These are phyloP conservation scores for Nicotiana rustica DNA, from an alignment of 305 asterid genomes.

Conservation along the genomic window DNA sequence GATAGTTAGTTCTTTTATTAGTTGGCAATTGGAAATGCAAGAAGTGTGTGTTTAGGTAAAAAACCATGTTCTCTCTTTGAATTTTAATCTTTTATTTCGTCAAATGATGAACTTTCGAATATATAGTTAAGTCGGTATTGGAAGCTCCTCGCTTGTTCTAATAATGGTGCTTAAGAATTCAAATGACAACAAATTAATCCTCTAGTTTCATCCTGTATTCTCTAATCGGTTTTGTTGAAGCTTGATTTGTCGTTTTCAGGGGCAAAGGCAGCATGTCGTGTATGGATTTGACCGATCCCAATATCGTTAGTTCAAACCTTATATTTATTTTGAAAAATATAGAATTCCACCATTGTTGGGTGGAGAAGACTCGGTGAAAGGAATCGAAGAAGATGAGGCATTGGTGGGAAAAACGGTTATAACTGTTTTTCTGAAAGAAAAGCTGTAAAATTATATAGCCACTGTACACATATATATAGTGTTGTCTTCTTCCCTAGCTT, in stretches of 20 bases:
- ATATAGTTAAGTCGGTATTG: neutral
- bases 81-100: neutral
- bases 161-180: neutral
- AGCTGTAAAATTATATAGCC: too few species aligned
- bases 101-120: neutral
- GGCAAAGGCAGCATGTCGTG: too few species aligned
- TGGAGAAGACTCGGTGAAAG: too few species aligned
- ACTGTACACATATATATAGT: too few species aligned
- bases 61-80: neutral
- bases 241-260: neutral
- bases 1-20: neutral
- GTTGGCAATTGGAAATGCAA: neutral
- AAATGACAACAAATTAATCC: neutral
- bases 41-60: neutral
- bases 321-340: too few species aligned
- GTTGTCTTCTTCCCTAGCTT: too few species aligned
- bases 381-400: too few species aligned
- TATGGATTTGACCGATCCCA: too few species aligned
- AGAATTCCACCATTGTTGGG: too few species aligned
- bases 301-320: too few species aligned
- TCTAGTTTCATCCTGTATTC: neutral
- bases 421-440: too few species aligned
- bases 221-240: neutral
- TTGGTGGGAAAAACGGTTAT: too few species aligned
- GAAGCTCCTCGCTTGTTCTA: neutral